Conservation (phyloP, 2,329 filamentous ascomycete genomes). For the Hawksworthiomyces lignivorus region DNA sequence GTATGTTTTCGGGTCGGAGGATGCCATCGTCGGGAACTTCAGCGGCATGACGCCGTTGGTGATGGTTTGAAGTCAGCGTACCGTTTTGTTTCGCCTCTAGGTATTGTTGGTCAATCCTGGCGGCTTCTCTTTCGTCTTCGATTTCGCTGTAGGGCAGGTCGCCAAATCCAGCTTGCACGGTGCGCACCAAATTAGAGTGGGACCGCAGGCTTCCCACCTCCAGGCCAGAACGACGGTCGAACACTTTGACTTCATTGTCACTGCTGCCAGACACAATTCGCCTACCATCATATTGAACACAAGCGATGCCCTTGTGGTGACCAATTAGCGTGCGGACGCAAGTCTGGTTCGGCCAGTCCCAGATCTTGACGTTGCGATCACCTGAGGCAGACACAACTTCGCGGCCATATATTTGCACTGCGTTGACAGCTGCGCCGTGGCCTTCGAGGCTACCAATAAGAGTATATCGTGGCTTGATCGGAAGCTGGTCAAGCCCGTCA, state of each 20-base stretch:
- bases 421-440: constrained; percentile 88
- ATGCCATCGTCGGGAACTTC: constrained; percentile 57
- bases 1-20: constrained; percentile 65
- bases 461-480: constrained; percentile 57
- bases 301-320: constrained; percentile 92
- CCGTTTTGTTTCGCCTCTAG: constrained; percentile 52
- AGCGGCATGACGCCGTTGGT: background rate
- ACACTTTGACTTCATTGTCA: constrained; percentile 92
- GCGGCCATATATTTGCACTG: constrained; percentile 78
- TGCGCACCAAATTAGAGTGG: constrained; percentile 80
- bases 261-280: constrained; percentile 94
- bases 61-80: constrained; percentile 26
- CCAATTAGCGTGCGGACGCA: constrained; percentile 74
- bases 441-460: constrained; percentile 75
- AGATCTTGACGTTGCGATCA: constrained; percentile 87
- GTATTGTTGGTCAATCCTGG: constrained; percentile 64
- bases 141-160: constrained; percentile 74
- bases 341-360: constrained; percentile 76
- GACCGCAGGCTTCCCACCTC: constrained; percentile 83
- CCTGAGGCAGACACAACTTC: constrained; percentile 93
- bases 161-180: constrained; percentile 89
- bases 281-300: constrained; percentile 90
- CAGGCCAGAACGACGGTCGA: constrained; percentile 75
- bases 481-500: constrained; percentile 40
- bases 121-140: constrained; percentile 66